A percentile compares a stretch with the other conserved stretches of the same genome.
phyloP scores from a whole-genome alignment of 305 asterid species.

The Withania somnifera region DNA sequence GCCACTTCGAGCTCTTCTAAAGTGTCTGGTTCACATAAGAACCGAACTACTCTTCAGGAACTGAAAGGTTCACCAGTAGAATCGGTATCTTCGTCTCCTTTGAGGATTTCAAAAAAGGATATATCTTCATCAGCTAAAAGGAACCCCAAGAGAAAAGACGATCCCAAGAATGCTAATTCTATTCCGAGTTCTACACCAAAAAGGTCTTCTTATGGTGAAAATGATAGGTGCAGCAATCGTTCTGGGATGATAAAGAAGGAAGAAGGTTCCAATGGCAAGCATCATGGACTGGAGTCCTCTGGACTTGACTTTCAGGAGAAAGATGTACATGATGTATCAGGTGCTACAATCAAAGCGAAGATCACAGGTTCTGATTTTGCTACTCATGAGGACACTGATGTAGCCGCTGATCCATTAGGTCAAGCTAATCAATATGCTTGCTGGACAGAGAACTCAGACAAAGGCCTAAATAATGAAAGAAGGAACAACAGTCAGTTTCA shows the following conservation, averaged over 20 bases:
- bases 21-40: conserved; percentile 73
- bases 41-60: conserved; percentile 47
- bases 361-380: conserved; percentile 11
- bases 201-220: conserved; percentile 45
- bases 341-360: conserved; percentile 12
- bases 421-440: conserved; percentile 10
- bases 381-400: conserved; percentile 5
- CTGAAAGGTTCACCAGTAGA: conserved; percentile 83
- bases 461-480: conserved; percentile 9
- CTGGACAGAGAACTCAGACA: conserved; percentile 12
- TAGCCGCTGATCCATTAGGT: conserved; percentile 6
- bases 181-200: conserved; percentile 33
- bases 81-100: conserved; percentile 96
- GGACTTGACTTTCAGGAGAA: conserved; percentile 14
- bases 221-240: conserved; percentile 25
- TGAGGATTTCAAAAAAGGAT: conserved; percentile 33
- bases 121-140: conserved; percentile 33
- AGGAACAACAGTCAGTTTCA: conserved; percentile 7
- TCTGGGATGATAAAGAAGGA: conserved; percentile 31
- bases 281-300: conserved; percentile 21
- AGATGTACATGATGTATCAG: conserved; percentile 11
- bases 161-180: conserved; percentile 35
- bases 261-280: conserved; percentile 22
- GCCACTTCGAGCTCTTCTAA: conserved; percentile 96
- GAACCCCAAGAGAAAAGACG: conserved; percentile 29